These are phyloP conservation scores for Lactarius trivialis DNA, from an alignment of 768 basidiomycete genomes.

Conservation along the genomic window DNA sequence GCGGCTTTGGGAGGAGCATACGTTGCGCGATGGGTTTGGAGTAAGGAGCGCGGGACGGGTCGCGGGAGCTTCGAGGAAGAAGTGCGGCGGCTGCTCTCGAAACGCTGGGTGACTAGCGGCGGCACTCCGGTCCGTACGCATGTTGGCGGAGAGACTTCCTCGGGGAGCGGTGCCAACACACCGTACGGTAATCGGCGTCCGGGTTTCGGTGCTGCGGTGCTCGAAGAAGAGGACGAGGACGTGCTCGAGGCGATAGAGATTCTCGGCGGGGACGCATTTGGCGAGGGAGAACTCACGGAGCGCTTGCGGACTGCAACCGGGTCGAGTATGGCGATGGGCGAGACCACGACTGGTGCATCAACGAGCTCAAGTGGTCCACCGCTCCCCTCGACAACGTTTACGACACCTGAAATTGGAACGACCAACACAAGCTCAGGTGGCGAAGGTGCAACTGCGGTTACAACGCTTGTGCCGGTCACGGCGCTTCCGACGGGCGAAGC, in stretches of 20 bases:
- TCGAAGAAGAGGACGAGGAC: constrained; percentile 74
- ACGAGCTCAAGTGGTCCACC: constrained; percentile 25
- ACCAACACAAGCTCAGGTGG: constrained; percentile 24
- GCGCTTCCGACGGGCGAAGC: constrained; percentile 65
- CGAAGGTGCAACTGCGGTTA: constrained; percentile 30
- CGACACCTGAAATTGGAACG: constrained; percentile 54
- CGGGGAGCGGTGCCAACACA: constrained; percentile 62
- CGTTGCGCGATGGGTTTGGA: constrained; percentile 83
- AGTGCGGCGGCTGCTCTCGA: constrained; percentile 59
- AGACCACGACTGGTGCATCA: constrained; percentile 33
- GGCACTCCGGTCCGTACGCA: constrained; percentile 54
- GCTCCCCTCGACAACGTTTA: constrained; percentile 44
- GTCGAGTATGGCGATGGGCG: constrained; percentile 35
- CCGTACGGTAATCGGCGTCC: constrained; percentile 52
- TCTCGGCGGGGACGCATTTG: constrained; percentile 32
- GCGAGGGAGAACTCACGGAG: constrained; percentile 36
- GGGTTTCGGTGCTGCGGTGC: constrained; percentile 45
- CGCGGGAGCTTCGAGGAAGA: constrained; percentile 75
- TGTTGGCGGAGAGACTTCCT: constrained; percentile 35
- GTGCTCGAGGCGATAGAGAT: constrained; percentile 56
- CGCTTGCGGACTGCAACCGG: constrained; percentile 53
- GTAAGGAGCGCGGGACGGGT: constrained; percentile 47
- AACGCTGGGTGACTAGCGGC: constrained; percentile 68
- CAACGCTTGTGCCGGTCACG: constrained; percentile 54
- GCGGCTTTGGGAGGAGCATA: constrained; percentile 72